Evolutionary conservation across 495 filamentous ascomycete species (phyloP), one percentile per base, ranked within the genome.

Genomic region (Antarctomyces pellizariae): DNA sequence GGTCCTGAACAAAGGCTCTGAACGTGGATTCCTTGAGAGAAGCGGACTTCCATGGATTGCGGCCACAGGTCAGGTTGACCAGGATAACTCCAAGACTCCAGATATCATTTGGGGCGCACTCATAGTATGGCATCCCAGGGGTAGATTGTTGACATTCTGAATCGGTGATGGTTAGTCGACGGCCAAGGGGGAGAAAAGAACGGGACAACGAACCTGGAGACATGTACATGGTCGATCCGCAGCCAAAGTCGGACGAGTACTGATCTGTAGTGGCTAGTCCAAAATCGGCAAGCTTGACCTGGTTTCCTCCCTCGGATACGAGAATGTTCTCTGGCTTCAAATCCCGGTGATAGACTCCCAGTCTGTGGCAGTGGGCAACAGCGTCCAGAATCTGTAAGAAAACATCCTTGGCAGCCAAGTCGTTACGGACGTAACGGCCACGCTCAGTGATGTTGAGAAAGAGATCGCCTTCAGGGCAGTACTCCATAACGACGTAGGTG

Each of bases 141-240:
- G 75, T 70, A 24, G 72, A 57, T 47, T 89, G 76, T 57, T 95
- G 76, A 45, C 89, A 97, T 65, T 95, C 86, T 95, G 52, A 30
- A 19, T 19, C 26, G 16, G 4, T 29, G 19, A 32, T 26, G 30
- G 29, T 25, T 16, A 31, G 25, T 7, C 13, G 10, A 20, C 22
- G 22, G 20, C 20, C 15, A 11, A 21, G 13, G 13, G 16, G 12
- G 9, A 16, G 14, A 26, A 31, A 14, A 14, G 16, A 20, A 35
- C 28, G 16, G 23, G 26, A 27, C 26, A 32, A 11, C 29, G 25
- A 13, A 93, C 86, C 86, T 65, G 86, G 86, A 32, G 75, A 84
- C 89, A 95, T 95, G 56, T 99, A 95, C 46, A 99, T 95, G 8
- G 86, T 95, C 10, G 84, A 93, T 26, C 86, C 86, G 49, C 89